phyloP scores from a whole-genome alignment of 345 rosid species.

The Firmiana major region DNA sequence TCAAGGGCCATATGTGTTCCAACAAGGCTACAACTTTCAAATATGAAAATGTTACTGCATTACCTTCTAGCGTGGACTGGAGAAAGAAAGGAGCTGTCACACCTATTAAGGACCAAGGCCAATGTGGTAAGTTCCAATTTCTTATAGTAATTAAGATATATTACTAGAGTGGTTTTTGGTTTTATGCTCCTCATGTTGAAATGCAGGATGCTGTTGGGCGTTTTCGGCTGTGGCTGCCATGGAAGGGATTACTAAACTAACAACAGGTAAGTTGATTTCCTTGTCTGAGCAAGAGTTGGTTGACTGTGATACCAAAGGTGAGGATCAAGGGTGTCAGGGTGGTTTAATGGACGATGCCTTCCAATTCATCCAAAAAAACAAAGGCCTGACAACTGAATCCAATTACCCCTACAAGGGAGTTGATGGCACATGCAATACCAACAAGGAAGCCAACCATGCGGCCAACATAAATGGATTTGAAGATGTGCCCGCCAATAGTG shows the following conservation, averaged over 20 bases:
- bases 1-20: slow-evolving; percentile 31
- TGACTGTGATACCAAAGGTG: slow-evolving; percentile 33
- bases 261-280: slow-evolving; percentile 26
- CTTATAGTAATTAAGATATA: background rate
- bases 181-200: background rate
- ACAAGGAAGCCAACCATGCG: slow-evolving; percentile 24
- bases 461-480: slow-evolving; percentile 28
- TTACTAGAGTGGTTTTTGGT: too few relatives aligned
- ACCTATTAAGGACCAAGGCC: slow-evolving; percentile 50
- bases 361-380: slow-evolving; percentile 71
- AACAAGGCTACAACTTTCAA: slow-evolving; percentile 26
- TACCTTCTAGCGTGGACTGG: slow-evolving; percentile 46
- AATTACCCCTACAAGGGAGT: slow-evolving; percentile 70
- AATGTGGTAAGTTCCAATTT: slow-evolving; percentile 33
- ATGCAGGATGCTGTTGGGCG: slow-evolving; percentile 45
- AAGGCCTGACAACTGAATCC: slow-evolving; percentile 67
- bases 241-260: slow-evolving; percentile 35
- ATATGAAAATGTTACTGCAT: slow-evolving; percentile 30
- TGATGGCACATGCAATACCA: slow-evolving; percentile 57
- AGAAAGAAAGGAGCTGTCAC: slow-evolving; percentile 53
- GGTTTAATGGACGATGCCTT: slow-evolving; percentile 90
- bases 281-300: slow-evolving; percentile 42
- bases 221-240: slow-evolving; percentile 46
- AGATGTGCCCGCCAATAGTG: slow-evolving; percentile 28
- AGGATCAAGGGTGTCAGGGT: slow-evolving; percentile 50